Evolutionary conservation across 2,329 filamentous ascomycete species (phyloP), one percentile per base, ranked within the genome.

Genomic region (Elsinoe necatrix): DNA sequence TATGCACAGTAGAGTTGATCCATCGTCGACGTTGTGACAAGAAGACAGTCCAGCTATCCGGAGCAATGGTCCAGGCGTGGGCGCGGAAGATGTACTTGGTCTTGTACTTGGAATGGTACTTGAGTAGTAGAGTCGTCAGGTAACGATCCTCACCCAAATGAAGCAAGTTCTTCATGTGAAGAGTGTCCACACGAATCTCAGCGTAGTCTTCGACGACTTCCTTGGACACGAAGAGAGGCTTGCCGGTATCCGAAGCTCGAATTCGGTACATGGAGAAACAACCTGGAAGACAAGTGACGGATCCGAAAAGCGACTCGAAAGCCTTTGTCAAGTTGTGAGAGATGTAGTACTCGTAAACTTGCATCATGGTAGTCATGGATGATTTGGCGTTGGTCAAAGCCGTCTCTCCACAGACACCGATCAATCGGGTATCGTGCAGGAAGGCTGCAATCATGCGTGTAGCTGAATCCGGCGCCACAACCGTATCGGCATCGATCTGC

Each of bases 211-310:
- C 85, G 12, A 97, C 83, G 27, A 98, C 82, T 68, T 97, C 93
- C 62, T 86, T 85, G 71, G 90, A 95, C 65, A 98, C 91, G 69
- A 98, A 97, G 27, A 98, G 80, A 11, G 93, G 93, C 74, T 97
- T 97, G 65, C 91, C 92, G 14, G 85, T 89, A 71, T 97, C 93
- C 5, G 91, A 88, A 27, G 93, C 89, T 61, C 93, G 89, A 67
- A 98, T 90, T 65, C 93, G 87, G 74, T 96, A 98, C 93, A 98
- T 98, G 66, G 87, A 90, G 81, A 97, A 98, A 81, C 93, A 98
- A 77, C 93, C 93, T 21, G 93, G 93, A 68, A 98, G 78, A 80
- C 93, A 98, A 52, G 93, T 98, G 64, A 98, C 92, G 63, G 89
- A 95, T 58, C 92, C 93, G 68, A 98, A 98, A 65, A 98, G 79